Evolutionary conservation across 139 green algal genomes (phyloP), one percentile per base, ranked within the genome.

Genomic region (Nannochloris sp.): DNA sequence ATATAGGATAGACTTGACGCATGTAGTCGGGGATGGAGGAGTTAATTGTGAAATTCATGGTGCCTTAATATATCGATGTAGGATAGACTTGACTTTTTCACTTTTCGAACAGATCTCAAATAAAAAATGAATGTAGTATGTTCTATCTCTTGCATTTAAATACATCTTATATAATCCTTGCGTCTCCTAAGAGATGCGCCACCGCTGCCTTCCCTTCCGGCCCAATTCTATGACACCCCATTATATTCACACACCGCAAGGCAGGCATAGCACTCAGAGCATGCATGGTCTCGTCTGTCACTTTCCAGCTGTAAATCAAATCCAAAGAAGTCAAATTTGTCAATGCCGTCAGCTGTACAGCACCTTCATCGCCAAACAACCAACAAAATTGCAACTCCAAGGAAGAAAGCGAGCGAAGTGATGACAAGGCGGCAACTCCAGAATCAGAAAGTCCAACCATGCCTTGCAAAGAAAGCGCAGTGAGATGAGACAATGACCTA

Each of bases 341-440:
- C 13, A 83, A 62, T 2, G 4, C 13, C 0, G 58, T 61, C 15
- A 83, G 60, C 3, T 56, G 9, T 6, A 37, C 33, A 4, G 76
- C 37, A 12, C 72, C 74, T 1, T 46, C 58, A 5, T 72, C 60
- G 5, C 34, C 71, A 34, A 81, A 29, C 9, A 69, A 32, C 72
- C 75, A 83, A 47, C 67, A 81, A 51, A 78, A 81, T 46, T 74
- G 64, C 6, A 83, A 32, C 39, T 83, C 75, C 33, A 85, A 62
- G 9, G 65, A 58, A 25, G 55, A 25, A 57, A 85, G 58, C 29
- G 19, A 24, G 15, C 12, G 3, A 53, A 85, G 51, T 12, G 13
- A 6, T 0, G 61, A 68, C 29, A 77, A 30, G n/a, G 32, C 13
- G 19, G 12, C 6, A 38, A 85, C 37, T 12, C 65, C 78, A 7